phyloP scores from a whole-genome alignment of 2,329 filamentous ascomycete species.

The Pseudogymnoascus sp. region DNA sequence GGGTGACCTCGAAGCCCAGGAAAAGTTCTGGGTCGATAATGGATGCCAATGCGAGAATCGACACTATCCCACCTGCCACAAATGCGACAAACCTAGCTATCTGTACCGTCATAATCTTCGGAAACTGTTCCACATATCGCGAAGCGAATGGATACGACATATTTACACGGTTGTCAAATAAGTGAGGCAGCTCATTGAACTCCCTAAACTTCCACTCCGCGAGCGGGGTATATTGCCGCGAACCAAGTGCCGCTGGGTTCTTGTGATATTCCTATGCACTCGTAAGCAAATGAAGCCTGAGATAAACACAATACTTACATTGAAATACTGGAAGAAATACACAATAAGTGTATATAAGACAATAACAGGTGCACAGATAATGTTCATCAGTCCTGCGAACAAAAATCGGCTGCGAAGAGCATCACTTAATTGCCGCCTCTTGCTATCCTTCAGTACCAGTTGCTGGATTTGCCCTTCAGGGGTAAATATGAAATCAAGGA shows the following conservation, averaged over 20 bases:
- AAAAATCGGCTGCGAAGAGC: conserved; percentile 71
- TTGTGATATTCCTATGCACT: conserved; percentile 78
- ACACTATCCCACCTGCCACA: conserved; percentile 75
- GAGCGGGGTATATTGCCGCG: conserved; percentile 82
- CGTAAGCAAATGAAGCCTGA: not conserved
- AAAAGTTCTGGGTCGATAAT: conserved; percentile 88
- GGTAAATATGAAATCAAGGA: conserved; percentile 92
- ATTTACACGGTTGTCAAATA: conserved; percentile 82
- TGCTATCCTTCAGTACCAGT: conserved; percentile 75
- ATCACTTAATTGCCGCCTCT: conserved; percentile 69
- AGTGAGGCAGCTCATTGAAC: conserved; percentile 91
- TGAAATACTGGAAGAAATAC: conserved; percentile 93
- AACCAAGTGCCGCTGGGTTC: conserved; percentile 79
- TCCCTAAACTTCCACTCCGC: conserved; percentile 98
- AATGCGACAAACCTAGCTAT: conserved; percentile 79
- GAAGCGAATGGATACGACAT: conserved; percentile 94
- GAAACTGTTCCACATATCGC: conserved; percentile 90
- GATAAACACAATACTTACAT: conserved; percentile 44
- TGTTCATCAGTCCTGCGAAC: conserved; percentile 77
- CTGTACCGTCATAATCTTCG: conserved; percentile 87
- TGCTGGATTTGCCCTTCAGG: conserved; percentile 79
- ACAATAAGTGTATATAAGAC: conserved; percentile 80
- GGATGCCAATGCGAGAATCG: conserved; percentile 75
- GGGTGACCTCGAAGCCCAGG: conserved; percentile 83
- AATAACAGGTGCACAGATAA: conserved; percentile 79